phyloP scores from a whole-genome alignment of 2,329 filamentous ascomycete species.

The Colletotrichum eremochloae region DNA sequence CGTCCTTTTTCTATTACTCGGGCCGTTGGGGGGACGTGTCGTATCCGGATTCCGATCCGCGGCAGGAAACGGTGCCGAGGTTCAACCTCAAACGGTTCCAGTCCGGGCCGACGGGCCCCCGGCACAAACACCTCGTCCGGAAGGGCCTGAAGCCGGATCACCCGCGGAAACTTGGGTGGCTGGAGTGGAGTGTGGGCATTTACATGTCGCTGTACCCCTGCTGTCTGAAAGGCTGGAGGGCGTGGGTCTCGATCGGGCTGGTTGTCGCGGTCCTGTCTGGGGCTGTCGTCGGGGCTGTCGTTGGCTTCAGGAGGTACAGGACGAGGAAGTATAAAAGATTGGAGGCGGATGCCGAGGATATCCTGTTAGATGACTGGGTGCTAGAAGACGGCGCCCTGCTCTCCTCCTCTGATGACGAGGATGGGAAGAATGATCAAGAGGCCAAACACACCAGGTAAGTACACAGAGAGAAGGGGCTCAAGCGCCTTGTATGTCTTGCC shows the following conservation, averaged over 20 bases:
- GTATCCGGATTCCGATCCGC: conserved; percentile 50
- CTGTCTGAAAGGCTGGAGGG: conserved; percentile 52
- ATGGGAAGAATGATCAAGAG: neutral
- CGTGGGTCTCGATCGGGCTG: conserved; percentile 46
- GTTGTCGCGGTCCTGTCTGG: conserved; percentile 37
- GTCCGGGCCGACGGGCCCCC: conserved; percentile 51
- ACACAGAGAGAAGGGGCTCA: neutral
- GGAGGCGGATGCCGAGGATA: conserved; percentile 44
- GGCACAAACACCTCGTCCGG: conserved; percentile 50
- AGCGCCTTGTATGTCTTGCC: too few species aligned
- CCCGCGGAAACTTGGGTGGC: conserved; percentile 45
- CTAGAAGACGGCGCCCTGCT: conserved; percentile 29
- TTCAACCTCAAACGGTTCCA: conserved; percentile 52
- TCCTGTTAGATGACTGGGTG: conserved; percentile 54
- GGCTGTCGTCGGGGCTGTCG: conserved; percentile 10
- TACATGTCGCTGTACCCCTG: conserved; percentile 52
- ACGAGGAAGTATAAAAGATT: conserved; percentile 44
- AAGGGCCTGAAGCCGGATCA: conserved; percentile 50
- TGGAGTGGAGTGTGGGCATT: conserved; percentile 46
- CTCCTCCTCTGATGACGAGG: conserved; percentile 32
- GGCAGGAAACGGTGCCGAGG: conserved; percentile 48
- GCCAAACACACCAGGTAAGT: neutral
- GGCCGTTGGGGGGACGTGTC: conserved; percentile 52
- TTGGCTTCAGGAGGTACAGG: conserved; percentile 33
- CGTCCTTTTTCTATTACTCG: conserved; percentile 52